Percentiles rank a stretch among this genome's conserved stretches.
Evolutionary conservation across 2,329 filamentous ascomycete species (phyloP).

Genomic region (Sporothrix brasiliensis): DNA sequence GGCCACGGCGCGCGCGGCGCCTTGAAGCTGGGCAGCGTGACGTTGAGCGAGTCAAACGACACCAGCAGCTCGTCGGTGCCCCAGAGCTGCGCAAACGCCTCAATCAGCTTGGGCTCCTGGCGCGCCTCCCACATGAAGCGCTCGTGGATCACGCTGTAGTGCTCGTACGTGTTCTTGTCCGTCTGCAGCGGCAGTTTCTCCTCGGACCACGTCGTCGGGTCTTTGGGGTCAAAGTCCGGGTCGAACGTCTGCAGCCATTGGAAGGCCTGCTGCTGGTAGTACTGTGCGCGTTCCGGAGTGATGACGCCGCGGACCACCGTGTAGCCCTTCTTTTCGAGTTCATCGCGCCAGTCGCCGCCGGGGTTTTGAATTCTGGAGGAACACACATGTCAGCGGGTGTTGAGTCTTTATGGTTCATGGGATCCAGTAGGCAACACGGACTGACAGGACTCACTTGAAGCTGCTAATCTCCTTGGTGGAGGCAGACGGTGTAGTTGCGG

Average conservation of each 20-base stretch:
- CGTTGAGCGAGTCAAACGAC: conserved; percentile 45
- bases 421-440: background rate
- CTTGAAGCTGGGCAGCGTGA: conserved; percentile 28
- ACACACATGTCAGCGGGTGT: background rate
- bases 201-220: conserved; percentile 44
- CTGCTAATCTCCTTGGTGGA: conserved; percentile 2
- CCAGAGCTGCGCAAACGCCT: conserved; percentile 46
- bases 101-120: conserved; percentile 45
- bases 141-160: conserved; percentile 45
- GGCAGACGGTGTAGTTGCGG: background rate
- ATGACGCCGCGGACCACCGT: conserved; percentile 17
- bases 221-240: conserved; percentile 35
- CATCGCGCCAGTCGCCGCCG: conserved; percentile 21
- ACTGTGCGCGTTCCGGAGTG: conserved; percentile 33
- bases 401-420: background rate
- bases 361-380: conserved; percentile 24
- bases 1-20: conserved; percentile 19
- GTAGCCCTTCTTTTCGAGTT: conserved; percentile 26
- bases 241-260: conserved; percentile 36
- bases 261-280: conserved; percentile 41
- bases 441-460: background rate
- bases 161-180: conserved; percentile 40
- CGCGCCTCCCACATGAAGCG: conserved; percentile 47
- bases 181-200: conserved; percentile 45
- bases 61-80: conserved; percentile 43